Percentiles rank a stretch among this genome's conserved stretches.
Conservation (phyloP, 1,284 basidiomycete species). For the Thecaphora frezii region DNA sequence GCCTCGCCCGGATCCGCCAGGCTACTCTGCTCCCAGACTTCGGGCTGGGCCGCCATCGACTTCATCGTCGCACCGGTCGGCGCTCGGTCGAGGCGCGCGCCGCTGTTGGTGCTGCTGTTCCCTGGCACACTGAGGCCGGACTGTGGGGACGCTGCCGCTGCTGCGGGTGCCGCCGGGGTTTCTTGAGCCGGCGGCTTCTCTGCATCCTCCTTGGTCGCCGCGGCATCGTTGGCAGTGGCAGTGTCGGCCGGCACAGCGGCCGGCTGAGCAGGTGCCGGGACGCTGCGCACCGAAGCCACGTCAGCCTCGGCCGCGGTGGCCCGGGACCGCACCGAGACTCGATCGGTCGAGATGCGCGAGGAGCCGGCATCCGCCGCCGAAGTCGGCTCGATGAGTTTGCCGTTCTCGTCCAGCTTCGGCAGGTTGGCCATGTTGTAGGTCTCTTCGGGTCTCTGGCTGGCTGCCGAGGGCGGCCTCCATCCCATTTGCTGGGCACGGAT, state of each 20-base stretch:
- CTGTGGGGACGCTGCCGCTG: conserved; percentile 1
- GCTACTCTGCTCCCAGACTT: conserved; percentile 19
- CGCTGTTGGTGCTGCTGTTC: background rate
- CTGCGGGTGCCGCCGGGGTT: background rate
- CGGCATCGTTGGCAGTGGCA: too few species aligned
- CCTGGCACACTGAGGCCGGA: conserved; percentile 1
- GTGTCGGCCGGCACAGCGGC: too few species aligned
- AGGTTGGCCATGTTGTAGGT: conserved; percentile 9
- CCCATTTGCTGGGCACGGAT: conserved; percentile 40
- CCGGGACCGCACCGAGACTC: background rate
- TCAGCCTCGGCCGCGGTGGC: conserved; percentile 3
- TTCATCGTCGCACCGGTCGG: conserved; percentile 23
- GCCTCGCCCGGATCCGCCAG: background rate
- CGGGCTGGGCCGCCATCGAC: conserved; percentile 28
- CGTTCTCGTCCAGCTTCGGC: conserved; percentile 19
- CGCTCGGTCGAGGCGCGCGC: conserved; percentile 19
- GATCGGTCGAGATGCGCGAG: background rate
- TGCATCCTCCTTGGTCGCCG: background rate
- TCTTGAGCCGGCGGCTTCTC: conserved; percentile 10
- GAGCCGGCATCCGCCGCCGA: background rate
- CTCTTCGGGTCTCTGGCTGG: background rate
- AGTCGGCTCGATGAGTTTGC: conserved; percentile 8
- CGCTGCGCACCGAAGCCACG: conserved; percentile 16
- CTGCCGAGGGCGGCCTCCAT: conserved; percentile 34
- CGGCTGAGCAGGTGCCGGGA: conserved; percentile 5